Evolutionary conservation across 2,329 filamentous ascomycete genomes (phyloP), one percentile per base, ranked within the genome.

Genomic region (Phyllosticta citribraziliensis): DNA sequence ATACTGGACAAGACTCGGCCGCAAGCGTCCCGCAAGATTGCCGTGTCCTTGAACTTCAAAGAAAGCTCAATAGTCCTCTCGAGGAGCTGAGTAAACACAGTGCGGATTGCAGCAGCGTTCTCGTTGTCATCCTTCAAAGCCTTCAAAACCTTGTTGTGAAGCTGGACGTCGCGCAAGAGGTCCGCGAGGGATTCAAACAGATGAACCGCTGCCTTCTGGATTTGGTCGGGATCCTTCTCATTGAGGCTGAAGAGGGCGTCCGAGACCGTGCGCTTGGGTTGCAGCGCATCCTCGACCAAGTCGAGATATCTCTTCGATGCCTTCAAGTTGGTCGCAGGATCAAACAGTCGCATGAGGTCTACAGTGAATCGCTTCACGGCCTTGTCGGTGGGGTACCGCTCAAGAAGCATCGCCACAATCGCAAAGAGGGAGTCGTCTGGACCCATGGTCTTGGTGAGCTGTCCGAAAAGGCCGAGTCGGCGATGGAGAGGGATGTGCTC

Each of bases 401-500:
- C 91, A n/a, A 90, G 85, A 63, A 99, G 83, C 83, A 97, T 92
- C 62, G 89, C 88, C 56, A 96, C 76, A 14, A 99, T 82, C 5
- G 91, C 91, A 67, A 91, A 96, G 24, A 97, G 79, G 68, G 95
- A 96, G 64, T 97, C 92, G 58, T 88, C 82, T 0, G 91, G 82
- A 2, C 93, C 93, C 3, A 99, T 80, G 11, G 92, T 95, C 67
- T 90, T 85, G 22, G 94, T 86, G 19, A 99, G 79, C 57, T 93
- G 89, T 59, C 88, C 82, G 74, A 97, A 99, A 6, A 99, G 79
- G 51, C 86, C 86, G 30, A 89, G 84, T 65, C 91, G 85, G 62
- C 94, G 84, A 73, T 97, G 92, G 9, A 87, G 83, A 5, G 94
- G 94, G 65, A 99, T 92, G 71, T 99, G 94, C 72, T 97, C 92